phyloP scores from a whole-genome alignment of 495 filamentous ascomycete species.

The Penicillium roqueforti region DNA sequence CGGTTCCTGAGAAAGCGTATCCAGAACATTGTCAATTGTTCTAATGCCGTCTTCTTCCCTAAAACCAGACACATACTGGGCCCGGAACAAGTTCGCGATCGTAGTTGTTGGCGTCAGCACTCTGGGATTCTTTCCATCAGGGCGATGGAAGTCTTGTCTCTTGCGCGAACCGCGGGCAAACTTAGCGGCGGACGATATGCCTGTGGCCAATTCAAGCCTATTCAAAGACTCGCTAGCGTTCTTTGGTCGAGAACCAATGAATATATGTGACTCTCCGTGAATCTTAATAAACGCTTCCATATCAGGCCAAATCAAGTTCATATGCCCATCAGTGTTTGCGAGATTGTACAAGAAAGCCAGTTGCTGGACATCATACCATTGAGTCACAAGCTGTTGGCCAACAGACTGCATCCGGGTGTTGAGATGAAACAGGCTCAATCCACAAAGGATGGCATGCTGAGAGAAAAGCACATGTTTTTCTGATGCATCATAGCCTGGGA shows the following conservation, averaged over 20 bases:
- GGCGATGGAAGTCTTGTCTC: slow-evolving; percentile 14
- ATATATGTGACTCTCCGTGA: slow-evolving; percentile 32
- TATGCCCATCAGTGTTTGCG: slow-evolving; percentile 14
- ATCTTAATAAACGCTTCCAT: slow-evolving; percentile 35
- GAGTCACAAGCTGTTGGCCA: slow-evolving; percentile 25
- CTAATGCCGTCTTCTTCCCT: slow-evolving; percentile 15
- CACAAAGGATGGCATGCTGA: slow-evolving; percentile 28
- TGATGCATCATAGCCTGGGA: slow-evolving; percentile 5
- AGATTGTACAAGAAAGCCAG: slow-evolving; percentile 31
- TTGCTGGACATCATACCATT: slow-evolving; percentile 31
- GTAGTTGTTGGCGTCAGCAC: slow-evolving; percentile 21
- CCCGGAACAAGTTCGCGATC: slow-evolving; percentile 23
- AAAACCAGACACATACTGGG: slow-evolving; percentile 17
- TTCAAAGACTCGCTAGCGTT: slow-evolving; percentile 26
- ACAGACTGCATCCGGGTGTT: slow-evolving; percentile 24
- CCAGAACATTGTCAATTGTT: slow-evolving; percentile 24
- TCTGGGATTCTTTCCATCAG: slow-evolving; percentile 24
- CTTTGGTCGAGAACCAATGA: slow-evolving; percentile 26
- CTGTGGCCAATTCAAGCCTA: slow-evolving; percentile 27
- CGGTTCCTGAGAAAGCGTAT: slow-evolving; percentile 22
- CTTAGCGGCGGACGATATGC: slow-evolving; percentile 23
- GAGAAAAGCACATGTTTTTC: slow-evolving; percentile 31
- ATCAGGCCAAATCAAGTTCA: slow-evolving; percentile 28
- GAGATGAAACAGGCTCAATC: slow-evolving; percentile 25
- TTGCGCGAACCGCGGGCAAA: slow-evolving; percentile 27